A percentile compares a stretch with the other conserved stretches of the same genome.
Conservation (phyloP, 768 basidiomycete species). For the Boletus patriciae region DNA sequence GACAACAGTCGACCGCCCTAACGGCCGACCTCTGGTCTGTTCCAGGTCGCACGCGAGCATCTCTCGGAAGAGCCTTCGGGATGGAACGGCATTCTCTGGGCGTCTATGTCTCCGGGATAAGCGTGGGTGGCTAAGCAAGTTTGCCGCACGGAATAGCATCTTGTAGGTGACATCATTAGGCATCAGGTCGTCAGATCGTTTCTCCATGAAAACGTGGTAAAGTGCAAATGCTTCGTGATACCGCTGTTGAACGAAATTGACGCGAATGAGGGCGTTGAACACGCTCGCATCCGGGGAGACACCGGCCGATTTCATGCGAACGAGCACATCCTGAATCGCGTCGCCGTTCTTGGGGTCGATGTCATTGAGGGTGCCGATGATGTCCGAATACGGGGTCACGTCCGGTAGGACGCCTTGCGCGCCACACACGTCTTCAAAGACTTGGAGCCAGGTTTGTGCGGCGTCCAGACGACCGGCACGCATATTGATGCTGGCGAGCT, state of each 20-base stretch:
- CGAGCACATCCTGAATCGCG: constrained; percentile 38
- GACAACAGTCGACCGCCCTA: constrained; percentile 27
- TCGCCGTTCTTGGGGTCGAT: constrained; percentile 29
- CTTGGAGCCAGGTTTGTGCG: constrained; percentile 31
- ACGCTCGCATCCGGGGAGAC: constrained; percentile 40
- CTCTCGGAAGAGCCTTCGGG: constrained; percentile 46
- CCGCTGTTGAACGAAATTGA: constrained; percentile 35
- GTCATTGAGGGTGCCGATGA: constrained; percentile 40
- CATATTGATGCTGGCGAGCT: constrained; percentile 39
- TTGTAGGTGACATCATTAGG: constrained; percentile 49
- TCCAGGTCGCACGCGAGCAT: constrained; percentile 40
- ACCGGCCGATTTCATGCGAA: constrained; percentile 39
- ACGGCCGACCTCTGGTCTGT: constrained; percentile 15
- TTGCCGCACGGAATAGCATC: constrained; percentile 39
- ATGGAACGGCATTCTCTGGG: constrained; percentile 29
- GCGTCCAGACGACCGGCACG: constrained; percentile 33
- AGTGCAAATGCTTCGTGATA: constrained; percentile 42
- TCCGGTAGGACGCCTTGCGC: constrained; percentile 13
- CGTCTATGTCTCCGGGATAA: constrained; percentile 24
- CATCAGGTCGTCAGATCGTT: constrained; percentile 31
- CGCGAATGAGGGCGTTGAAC: constrained; percentile 51
- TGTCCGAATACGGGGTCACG: constrained; percentile 37
- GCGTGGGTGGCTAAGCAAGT: constrained; percentile 17
- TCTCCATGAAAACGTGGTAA: constrained; percentile 41
- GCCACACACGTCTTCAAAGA: constrained; percentile 26